Evolutionary conservation across 257 asterid species (phyloP).

Genomic region (Solanum etuberosum): DNA sequence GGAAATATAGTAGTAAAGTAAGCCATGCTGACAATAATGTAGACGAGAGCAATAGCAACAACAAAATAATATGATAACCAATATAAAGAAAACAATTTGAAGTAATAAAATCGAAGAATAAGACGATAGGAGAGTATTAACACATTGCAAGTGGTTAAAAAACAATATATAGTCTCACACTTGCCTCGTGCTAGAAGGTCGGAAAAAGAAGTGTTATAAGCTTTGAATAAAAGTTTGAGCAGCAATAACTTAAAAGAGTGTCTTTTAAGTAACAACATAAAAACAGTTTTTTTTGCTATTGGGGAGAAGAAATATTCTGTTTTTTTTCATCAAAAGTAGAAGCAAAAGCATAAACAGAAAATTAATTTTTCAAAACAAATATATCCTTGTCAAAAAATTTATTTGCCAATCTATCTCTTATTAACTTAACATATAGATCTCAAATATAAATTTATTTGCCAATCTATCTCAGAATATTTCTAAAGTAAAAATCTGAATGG

Average conservation of each 20-base stretch:
- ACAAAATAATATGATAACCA: too few species aligned
- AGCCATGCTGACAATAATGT: not conserved
- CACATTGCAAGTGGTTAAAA: too few species aligned
- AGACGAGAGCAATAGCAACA: not conserved
- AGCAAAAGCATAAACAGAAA: not conserved
- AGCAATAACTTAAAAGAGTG: not conserved
- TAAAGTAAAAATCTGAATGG: not conserved
- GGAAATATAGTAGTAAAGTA: not conserved
- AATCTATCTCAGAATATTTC: too few species aligned
- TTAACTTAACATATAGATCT: not conserved
- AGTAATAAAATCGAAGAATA: not conserved
- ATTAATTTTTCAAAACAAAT: not conserved
- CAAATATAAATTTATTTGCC: not conserved
- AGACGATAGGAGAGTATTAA: not conserved
- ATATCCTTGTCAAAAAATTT: not conserved
- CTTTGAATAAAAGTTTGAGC: not conserved
- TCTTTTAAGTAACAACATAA: not conserved
- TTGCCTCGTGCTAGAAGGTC: not conserved
- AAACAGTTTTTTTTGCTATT: not conserved
- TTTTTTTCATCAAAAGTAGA: not conserved
- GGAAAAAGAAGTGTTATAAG: not conserved
- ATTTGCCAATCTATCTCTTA: not conserved
- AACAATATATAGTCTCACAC: not conserved
- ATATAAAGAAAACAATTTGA: too few species aligned
- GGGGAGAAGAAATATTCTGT: not conserved